Evolutionary conservation across 2,329 filamentous ascomycete genomes (phyloP), one percentile per base, ranked within the genome.

Genomic region (Penicillium sp.): DNA sequence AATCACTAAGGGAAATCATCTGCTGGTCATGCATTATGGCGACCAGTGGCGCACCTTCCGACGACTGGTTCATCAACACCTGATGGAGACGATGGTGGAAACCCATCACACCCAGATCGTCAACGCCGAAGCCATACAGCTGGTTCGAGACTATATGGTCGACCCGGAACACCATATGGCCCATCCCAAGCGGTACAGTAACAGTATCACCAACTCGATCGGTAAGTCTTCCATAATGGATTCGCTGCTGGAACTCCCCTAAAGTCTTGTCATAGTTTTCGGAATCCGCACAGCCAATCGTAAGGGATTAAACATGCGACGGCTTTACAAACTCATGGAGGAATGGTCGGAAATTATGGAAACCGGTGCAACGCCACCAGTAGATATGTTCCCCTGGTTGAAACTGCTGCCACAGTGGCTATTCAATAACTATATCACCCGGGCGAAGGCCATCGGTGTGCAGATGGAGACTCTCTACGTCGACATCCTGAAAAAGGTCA

Each of bases 61-160:
- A 15, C 77, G 76, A 52, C 60, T 80, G 4, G 64, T 80, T 7
- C 75, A 80, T 51, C 73, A 78, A 46, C 67, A 74, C 52, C 72
- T 80, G 46, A 79, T 72, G 62, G 79, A 80, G 60, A 68, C 65
- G 13, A 48, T 44, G 27, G 41, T 44, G 10, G 27, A 31, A 31
- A 31, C 0, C 12, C n/a, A 44, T 2, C 41, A 44, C 12, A 44
- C 41, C 27, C 70, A 65, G 1, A 50, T 82, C 0, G 69, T 75
- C 40, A 69, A 82, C 51, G 80, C 80, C 1, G 80, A 83, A 60
- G 75, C 74, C 0, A 66, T 67, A 3, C 79, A 82, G 61, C 74
- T 82, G 68, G 54, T 81, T 4, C 62, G 68, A 7, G 80, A 82
- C 58, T 77, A 77, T 56, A 55, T 77, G 16, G 38, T 68, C 0